Conservation (phyloP, 2,329 filamentous ascomycete genomes). For the Sporothrix sp. region DNA sequence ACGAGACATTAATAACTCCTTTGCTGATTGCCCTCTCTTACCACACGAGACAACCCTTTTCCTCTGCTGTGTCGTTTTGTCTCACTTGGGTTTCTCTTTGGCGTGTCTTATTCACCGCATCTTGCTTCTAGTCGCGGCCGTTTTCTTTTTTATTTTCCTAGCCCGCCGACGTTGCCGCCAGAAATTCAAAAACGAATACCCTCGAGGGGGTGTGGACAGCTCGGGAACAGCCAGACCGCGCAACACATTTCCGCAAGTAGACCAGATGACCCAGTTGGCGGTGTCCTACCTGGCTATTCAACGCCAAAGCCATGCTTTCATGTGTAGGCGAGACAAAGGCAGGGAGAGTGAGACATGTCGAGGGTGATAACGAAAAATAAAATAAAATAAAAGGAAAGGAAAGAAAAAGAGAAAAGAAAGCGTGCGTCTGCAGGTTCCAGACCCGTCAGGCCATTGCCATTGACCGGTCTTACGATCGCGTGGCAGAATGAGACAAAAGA, state of each 20-base stretch:
- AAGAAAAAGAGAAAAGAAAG: neutral
- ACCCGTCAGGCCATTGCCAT: too few relatives aligned
- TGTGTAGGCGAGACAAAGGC: too few relatives aligned
- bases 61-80: neutral
- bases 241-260: neutral
- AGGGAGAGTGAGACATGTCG: too few relatives aligned
- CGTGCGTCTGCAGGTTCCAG: too few relatives aligned
- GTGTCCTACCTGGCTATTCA: neutral
- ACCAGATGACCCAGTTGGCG: neutral
- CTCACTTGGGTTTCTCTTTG: neutral
- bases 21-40: too few relatives aligned
- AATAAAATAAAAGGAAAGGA: neutral
- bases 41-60: too few relatives aligned
- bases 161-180: slow-evolving; percentile 1
- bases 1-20: too few relatives aligned
- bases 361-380: neutral
- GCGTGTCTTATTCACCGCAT: neutral
- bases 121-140: neutral
- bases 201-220: neutral
- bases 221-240: slow-evolving; percentile 1
- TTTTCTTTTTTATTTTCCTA: slow-evolving; percentile 1
- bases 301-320: too few relatives aligned
- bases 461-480: too few relatives aligned
- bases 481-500: too few relatives aligned
- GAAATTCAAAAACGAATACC: neutral